Percentiles rank a stretch among this genome's conserved stretches.
These are phyloP conservation scores for Fragaria vesca DNA, from an alignment of 306 rosid genomes.

Conservation along the genomic window DNA sequence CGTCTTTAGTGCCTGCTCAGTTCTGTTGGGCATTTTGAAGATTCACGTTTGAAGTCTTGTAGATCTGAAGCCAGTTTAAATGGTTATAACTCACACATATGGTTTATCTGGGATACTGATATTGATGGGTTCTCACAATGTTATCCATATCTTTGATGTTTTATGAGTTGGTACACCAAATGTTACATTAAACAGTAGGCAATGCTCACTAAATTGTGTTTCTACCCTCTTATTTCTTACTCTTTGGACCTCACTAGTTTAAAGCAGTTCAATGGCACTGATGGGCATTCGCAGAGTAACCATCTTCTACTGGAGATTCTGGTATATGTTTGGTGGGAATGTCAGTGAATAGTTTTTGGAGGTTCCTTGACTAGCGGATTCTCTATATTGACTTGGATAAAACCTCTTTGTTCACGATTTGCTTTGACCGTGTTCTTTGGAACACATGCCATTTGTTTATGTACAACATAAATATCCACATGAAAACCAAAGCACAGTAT, in stretches of 20 bases:
- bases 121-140: neutral
- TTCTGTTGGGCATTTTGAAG: slow-evolving; percentile 11
- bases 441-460: no score
- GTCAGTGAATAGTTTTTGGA: no score
- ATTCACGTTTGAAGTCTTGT: neutral
- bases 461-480: no score
- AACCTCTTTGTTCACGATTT: no score
- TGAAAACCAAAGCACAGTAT: no score
- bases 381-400: no score
- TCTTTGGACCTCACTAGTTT: neutral
- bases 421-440: no score
- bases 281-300: no score
- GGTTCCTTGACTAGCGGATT: no score
- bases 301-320: no score
- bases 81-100: neutral
- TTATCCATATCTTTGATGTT: neutral
- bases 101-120: neutral
- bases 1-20: neutral
- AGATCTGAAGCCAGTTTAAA: neutral
- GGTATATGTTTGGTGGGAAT: no score
- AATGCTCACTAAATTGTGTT: neutral
- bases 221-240: neutral
- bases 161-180: neutral
- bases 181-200: neutral
- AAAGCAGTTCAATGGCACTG: neutral